A percentile compares a stretch with the other conserved stretches of the same genome.
Conservation (phyloP, 352 stramenopile genomes). For the Aphanomyces invadans region DNA sequence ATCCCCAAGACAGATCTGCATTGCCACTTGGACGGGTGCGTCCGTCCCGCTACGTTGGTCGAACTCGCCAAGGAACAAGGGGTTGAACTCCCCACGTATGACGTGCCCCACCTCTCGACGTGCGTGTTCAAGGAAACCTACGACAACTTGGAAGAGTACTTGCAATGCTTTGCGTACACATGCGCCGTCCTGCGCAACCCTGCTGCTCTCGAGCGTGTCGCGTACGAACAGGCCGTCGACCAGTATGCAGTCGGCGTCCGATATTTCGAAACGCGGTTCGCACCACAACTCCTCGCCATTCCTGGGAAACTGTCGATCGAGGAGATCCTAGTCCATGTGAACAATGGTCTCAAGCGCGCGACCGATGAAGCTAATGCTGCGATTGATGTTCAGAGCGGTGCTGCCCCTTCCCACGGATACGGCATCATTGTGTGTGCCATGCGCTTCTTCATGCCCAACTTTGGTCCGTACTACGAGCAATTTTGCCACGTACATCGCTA, state of each 20-base stretch:
- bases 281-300: constrained; percentile 67
- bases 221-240: constrained; percentile 79
- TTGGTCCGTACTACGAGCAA: constrained; percentile 75
- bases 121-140: constrained; percentile 81
- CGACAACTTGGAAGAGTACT: constrained; percentile 71
- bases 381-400: constrained; percentile 43
- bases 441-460: constrained; percentile 76
- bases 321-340: constrained; percentile 60
- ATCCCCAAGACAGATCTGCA: constrained; percentile 82
- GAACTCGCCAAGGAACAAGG: constrained; percentile 65
- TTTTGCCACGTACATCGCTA: constrained; percentile 75
- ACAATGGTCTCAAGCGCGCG: constrained; percentile 51
- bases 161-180: constrained; percentile 76
- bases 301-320: constrained; percentile 56
- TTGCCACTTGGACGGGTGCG: constrained; percentile 78
- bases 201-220: constrained; percentile 66
- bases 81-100: constrained; percentile 69
- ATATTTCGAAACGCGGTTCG: constrained; percentile 84
- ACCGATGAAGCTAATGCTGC: constrained; percentile 57
- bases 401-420: constrained; percentile 64
- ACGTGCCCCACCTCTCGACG: constrained; percentile 43
- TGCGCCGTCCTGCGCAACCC: constrained; percentile 52
- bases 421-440: constrained; percentile 87
- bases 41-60: constrained; percentile 75
- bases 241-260: constrained; percentile 67